Evolutionary conservation across 2,329 filamentous ascomycete species (phyloP), one percentile per base, ranked within the genome.

Genomic region (Elsinoe fawcettii): DNA sequence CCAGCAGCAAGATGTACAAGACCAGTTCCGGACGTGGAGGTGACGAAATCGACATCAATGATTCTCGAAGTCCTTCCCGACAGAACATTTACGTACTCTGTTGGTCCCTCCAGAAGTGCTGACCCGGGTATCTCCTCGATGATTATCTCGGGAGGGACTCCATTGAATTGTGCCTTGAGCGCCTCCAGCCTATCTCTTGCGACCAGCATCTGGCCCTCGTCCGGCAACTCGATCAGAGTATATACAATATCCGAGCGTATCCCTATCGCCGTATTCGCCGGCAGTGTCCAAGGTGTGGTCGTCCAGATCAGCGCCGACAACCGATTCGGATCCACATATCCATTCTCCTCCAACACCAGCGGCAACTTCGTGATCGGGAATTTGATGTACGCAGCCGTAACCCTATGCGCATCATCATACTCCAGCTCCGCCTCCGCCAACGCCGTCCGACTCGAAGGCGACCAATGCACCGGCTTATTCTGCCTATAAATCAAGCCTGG

Each of bases 261-360:
- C 2, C 90, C 91, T 68, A 99, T 90, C 0, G 89, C 91, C 67
- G 83, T 84, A 69, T 99, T 99, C 1, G 92, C 91, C 0, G 93
- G 92, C 4, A 99, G 76, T 0, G 93, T 99, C 93, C 93, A 99
- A 0, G 93, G 93, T 0, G 93, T 99, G 0, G 93, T 99, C 1
- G 93, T 99, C 93, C 93, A 99, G 54, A 97, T 88, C n/a, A 93
- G 80, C n/a, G 87, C 89, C 68, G 80, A 86, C 9, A 96, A 67
- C 4, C 76, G 73, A 3, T 77, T 77, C 5, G 71, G 63, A 20
- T 80, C 69, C 2, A 76, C 64, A 23, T 67, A 62, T 2, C 69
- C 63, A 16, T 66, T 59, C 0, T 60, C 53, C 23, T 61, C 56
- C 7, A 85, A 63, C 22, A 72, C 66, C 6, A 73, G 66, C 0